Evolutionary conservation across 768 basidiomycete species (phyloP), one percentile per base, ranked within the genome.

Genomic region (Suillus decipiens): DNA sequence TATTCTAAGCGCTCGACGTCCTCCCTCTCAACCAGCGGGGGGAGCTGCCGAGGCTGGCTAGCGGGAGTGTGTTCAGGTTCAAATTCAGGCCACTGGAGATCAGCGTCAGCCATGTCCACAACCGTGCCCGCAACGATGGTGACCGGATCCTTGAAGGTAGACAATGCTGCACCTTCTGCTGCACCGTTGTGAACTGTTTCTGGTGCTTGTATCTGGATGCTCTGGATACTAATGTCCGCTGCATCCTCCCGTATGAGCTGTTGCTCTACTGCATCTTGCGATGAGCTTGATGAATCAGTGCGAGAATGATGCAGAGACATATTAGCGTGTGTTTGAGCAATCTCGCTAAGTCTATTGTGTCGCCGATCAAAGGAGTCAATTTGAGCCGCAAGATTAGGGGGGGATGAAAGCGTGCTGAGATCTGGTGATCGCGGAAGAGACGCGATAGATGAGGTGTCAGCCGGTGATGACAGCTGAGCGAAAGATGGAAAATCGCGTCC

Each of bases 211-310:
- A 66, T 64, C 28, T 63, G 67, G 28, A 58, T 34, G 73, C 56
- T 71, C 28, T 64, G 67, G 28, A 56, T 34, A 73, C 56, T 72
- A 5, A 65, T 39, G 12, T 70, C 70, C 48, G 72, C 61, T 3
- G 64, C 67, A 14, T 67, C 72, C 39, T 72, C 75, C 68, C 83
- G 82, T 0, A 83, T 84, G 37, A 86, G 74, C n/a, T 84, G 81
- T 36, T 74, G 73, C 65, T 83, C 81, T 24, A 86, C 83, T 12
- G 72, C 79, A 41, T 73, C 75, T 61, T 79, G 77, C 8, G 82
- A 83, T 41, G 67, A 73, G 17, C 67, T 68, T 19, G 79, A 79
- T 33, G 76, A 72, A 19, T 66, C 51, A 33, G 78, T 73, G 58
- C 34, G 45, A 37, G 60, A 47, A 22, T 36, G 59, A 9, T 28